Base-by-base conservation (phyloP, 2,329 filamentous ascomycete species). In the Aspergillus fischeri region DNA sequence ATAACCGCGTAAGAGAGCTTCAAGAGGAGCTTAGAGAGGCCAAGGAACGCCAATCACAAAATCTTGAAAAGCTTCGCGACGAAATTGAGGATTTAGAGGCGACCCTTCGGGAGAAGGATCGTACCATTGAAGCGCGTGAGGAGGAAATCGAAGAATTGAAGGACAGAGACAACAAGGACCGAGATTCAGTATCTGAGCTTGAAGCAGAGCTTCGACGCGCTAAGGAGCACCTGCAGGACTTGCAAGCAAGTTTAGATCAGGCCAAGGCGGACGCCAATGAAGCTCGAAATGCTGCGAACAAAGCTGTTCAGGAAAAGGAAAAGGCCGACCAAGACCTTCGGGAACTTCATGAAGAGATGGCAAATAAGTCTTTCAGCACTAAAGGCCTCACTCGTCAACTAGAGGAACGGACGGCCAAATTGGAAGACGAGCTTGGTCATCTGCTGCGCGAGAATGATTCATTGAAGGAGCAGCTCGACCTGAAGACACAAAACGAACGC, bases 11-110 rank as follows among this genome's bases (percentile, higher is more conserved):
- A 17, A 66, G 68, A 41, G 68, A 74, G 29, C 63, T 75, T 10
- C 69, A 71, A 54, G 81, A 87, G 44, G 79, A 85, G 35, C 70
- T 90, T 17, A 80, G 86, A 51, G 73, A 80, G 17, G 80, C 82
- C 44, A 81, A 84, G 60, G 78, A 80, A 55, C 81, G 81, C 57
- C 79, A 81, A 45, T 71, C 74, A 4, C 83, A 84, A 38, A 81
- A 86, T 63, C 67, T 88, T 17, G 85, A 87, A 48, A 86, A 87
- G 61, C 74, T 94, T 2, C 86, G 86, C 51, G 88, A 91, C 63
- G 86, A 89, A 25, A 83, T 96, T 11, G 84, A 84, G 38, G 90
- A 95, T 65, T 78, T 93, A 5, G 89, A 95, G 72, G 84, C 86
- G 4, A 86, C 91, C 8, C 71, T 93, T 11, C 84, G 89, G 45